Base-by-base conservation (phyloP, 208 protist genomes). In the Trypanosomatidae sp. region DNA sequence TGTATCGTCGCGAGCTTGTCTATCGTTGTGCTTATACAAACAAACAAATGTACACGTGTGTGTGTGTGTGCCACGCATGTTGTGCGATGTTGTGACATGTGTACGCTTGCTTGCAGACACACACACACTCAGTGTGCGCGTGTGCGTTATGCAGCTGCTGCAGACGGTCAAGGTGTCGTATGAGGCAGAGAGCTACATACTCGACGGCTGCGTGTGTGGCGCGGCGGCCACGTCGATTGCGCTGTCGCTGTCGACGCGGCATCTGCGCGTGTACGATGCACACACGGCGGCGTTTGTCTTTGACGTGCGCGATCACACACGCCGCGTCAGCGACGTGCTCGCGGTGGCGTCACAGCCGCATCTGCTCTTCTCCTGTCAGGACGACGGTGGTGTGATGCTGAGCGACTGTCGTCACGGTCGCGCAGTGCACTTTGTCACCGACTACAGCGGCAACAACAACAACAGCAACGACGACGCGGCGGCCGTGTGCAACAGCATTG, bases 311-410 rank as follows among this genome's bases (percentile, higher is more conserved):
- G 62, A 80, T 2, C 81, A 90, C 68, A 90, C 64, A 4, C 52
- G 65, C 32, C 56, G 56, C 21, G 78, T 90, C 40, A 63, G 47
- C 11, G 81, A 86, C 47, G 48, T 90, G 8, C 62, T 69, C 28
- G 19, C 66, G 3, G 64, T 64, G 0, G 38, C 66, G 1, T 56
- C 76, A 0, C 53, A 71, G 39, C 76, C 73, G 13, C 53, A 41
- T 40, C 13, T 79, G 6, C 60, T 86, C 15, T 85, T 71, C 56
- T 83, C 71, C 10, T 60, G 65, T 30, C 82, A 91, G 65, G 61
- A 66, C 39, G 82, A 91, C 58, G 67, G 66, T 7, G 82, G 82
- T 4, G 82, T 91, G 24, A 83, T 88, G 77, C 48, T 91, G 28
- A 61, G 55, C 10, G 82, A 91, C 43, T 33, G 75, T 30, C 62